Conservation (phyloP, 192 early-diverging fungal species). For the Umbelopsis sp. region DNA sequence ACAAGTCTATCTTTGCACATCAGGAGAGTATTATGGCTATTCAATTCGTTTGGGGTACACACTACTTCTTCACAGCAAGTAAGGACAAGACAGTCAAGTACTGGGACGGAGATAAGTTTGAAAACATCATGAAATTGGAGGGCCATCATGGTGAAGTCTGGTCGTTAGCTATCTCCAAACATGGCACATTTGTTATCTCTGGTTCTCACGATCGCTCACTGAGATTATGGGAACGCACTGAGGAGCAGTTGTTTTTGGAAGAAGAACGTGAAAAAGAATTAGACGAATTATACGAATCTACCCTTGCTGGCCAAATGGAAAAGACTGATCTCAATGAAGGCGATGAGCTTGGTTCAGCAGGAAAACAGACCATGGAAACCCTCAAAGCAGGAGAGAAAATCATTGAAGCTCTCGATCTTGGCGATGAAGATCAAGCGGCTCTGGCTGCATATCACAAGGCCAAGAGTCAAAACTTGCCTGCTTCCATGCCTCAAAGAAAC, state of each 20-base stretch:
- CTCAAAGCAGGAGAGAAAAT: constrained; percentile 95
- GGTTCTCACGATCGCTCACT: constrained; percentile 94
- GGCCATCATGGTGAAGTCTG: constrained; percentile 95
- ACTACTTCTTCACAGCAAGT: constrained; percentile 92
- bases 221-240: constrained; percentile 94
- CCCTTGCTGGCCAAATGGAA: constrained; percentile 69
- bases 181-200: constrained; percentile 87
- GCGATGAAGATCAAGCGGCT: constrained; percentile 76
- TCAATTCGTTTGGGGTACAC: constrained; percentile 91
- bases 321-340: constrained; percentile 50
- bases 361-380: constrained; percentile 91
- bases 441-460: constrained; percentile 66
- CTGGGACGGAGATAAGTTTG: constrained; percentile 98
- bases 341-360: constrained; percentile 65
- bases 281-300: constrained; percentile 87
- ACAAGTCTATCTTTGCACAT: constrained; percentile 91
- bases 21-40: constrained; percentile 88
- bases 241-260: constrained; percentile 93
- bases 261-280: constrained; percentile 96
- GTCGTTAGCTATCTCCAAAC: constrained; percentile 87
- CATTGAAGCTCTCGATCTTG: constrained; percentile 90
- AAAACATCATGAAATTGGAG: constrained; percentile 90
- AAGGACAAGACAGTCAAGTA: constrained; percentile 93
- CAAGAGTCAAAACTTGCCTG: constrained; percentile 42
- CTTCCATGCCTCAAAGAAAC: constrained; percentile 53